phyloP scores from a whole-genome alignment of 257 asterid genomes.

The Cordia subcordata region DNA sequence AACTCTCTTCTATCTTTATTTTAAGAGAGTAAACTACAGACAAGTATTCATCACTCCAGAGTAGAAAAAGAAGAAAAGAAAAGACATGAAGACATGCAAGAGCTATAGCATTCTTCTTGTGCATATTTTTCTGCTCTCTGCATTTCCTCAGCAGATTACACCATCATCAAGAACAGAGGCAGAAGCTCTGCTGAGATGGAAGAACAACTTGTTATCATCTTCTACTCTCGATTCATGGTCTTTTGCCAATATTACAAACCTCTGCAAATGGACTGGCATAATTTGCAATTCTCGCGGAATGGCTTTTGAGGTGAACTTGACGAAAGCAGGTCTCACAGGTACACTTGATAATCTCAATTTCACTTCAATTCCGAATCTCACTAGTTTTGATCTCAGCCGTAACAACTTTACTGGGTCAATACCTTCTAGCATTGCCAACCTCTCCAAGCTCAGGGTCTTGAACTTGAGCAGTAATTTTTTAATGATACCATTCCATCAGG shows the following conservation, averaged over 20 bases:
- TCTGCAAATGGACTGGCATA: too few species aligned
- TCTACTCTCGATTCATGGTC: too few species aligned
- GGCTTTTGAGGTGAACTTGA: constrained; percentile 36
- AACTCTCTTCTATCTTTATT: too few species aligned
- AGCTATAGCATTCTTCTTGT: background rate
- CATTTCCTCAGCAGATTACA: background rate
- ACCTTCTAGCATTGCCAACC: background rate
- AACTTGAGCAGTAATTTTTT: too few species aligned
- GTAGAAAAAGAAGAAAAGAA: too few species aligned
- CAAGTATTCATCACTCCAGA: too few species aligned
- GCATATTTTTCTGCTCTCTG: background rate
- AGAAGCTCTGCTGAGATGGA: background rate
- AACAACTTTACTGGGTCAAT: constrained; percentile 41
- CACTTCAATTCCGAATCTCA: constrained; percentile 35
- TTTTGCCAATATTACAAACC: too few species aligned
- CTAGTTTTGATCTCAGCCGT: constrained; percentile 29
- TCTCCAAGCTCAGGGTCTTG: background rate
- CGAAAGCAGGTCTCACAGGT: background rate
- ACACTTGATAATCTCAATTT: constrained; percentile 37
- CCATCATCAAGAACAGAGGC: background rate
- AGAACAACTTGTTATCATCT: background rate
- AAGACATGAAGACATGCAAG: background rate
- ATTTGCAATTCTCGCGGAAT: constrained; percentile 38
- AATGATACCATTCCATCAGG: background rate
- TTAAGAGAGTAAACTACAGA: too few species aligned